Percentiles rank a stretch among this genome's conserved stretches.
phyloP scores from a whole-genome alignment of 2,329 filamentous ascomycete species.

The Penicillium aurantiogriseum region DNA sequence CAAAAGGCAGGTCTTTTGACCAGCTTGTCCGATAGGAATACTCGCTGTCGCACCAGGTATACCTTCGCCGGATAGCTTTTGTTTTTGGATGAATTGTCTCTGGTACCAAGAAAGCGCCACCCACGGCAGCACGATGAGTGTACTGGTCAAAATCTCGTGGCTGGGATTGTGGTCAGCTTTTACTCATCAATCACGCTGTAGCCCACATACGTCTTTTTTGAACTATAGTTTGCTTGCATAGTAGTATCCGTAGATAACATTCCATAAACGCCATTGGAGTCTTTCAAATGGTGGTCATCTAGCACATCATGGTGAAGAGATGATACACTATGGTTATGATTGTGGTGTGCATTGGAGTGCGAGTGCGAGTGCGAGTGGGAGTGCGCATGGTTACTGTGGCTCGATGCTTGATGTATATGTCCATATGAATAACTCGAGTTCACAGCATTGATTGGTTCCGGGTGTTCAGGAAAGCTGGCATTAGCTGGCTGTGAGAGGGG shows the following conservation, averaged over 20 bases:
- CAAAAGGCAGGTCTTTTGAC: conserved; percentile 26
- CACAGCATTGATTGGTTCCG: conserved; percentile 12
- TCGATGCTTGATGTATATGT: conserved; percentile 25
- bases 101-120: conserved; percentile 39
- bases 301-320: conserved; percentile 15
- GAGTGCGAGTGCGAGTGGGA: conserved; percentile 43
- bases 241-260: not conserved
- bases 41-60: conserved; percentile 5
- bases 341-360: conserved; percentile 35
- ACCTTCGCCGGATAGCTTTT: conserved; percentile 4
- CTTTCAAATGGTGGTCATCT: conserved; percentile 1
- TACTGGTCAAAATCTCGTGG: conserved; percentile 50
- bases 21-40: conserved; percentile 18
- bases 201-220: conserved; percentile 17
- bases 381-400: conserved; percentile 34
- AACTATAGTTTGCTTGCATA: not conserved
- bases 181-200: not conserved
- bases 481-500: conserved; percentile 25
- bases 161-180: conserved; percentile 30
- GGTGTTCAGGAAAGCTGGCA: conserved; percentile 19
- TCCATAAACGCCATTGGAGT: not conserved
- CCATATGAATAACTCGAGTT: conserved; percentile 23
- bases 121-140: conserved; percentile 44
- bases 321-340: conserved; percentile 25
- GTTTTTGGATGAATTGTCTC: conserved; percentile 23